Evolutionary conservation across 1,284 basidiomycete species (phyloP), one percentile per base, ranked within the genome.

Genomic region (Anthracocystis panici-leucophaei): DNA sequence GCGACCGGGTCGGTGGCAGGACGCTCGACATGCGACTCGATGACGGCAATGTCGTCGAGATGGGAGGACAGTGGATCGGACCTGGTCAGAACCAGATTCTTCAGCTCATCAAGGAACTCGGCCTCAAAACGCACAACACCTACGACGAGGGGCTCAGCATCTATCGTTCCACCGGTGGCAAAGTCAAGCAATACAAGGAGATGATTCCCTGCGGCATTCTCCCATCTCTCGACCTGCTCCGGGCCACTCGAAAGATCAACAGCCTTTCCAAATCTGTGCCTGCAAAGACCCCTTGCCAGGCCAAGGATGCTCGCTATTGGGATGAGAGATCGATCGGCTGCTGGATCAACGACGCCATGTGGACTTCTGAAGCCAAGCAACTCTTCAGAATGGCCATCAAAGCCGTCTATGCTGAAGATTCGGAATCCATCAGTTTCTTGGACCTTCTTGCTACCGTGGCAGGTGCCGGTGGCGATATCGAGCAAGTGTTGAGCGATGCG

Each of bases 41-140:
- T 20, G 79, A 65, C 33, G 77, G 71, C 52, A 75, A 71, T 29
- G 58, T 59, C 5, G 80, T 88, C 44, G 88, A 88, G 65, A 77
- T 88, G 29, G 88, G 88, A n/a, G 88, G 87, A 66, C 86, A 85
- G 62, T 88, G 86, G 86, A 87, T 88, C 38, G 87, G 88, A 64
- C 87, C 87, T 12, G 86, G 84, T 72, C 85, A 85, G 42, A 85
- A 86, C 65, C 87, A 87, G 20, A 87, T 86, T 46, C 87, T 87
- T 21, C 65, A 70, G 7, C 83, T 88, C 29, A 86, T 86, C 12
- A 78, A 85, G 46, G 81, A 82, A 49, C 74, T 87, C 20, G 86
- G 86, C 0, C 83, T 87, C 5, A 81, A 86, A 8, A 73, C 69
- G 1, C 63, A 69, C 55, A 61, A 71, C 58, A 73, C 65, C 2